Percentiles rank a stretch among this genome's conserved stretches.
phyloP scores from a whole-genome alignment of 1,139 yeast species.

The Lodderomyces pseudojiufengensis region DNA sequence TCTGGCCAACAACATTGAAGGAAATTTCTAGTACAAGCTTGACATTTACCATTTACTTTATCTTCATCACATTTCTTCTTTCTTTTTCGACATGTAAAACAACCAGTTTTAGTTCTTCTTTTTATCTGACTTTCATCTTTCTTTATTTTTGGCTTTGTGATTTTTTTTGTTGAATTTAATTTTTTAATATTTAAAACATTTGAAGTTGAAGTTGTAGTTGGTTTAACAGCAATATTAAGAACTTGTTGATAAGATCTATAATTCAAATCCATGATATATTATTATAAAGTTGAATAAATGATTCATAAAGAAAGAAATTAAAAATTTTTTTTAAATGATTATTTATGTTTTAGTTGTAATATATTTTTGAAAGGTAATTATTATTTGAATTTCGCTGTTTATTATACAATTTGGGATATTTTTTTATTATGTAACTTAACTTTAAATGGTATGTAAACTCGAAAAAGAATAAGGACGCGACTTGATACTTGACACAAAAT shows the following conservation, averaged over 20 bases:
- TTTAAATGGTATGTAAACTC: no score
- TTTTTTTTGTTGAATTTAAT: conserved; percentile 8
- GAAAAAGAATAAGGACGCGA: no score
- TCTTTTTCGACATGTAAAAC: conserved; percentile 43
- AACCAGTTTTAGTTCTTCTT: conserved; percentile 42
- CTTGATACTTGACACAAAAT: no score
- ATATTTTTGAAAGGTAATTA: no score
- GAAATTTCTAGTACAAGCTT: conserved; percentile 46
- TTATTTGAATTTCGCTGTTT: conserved; percentile 1
- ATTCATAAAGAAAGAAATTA: neutral
- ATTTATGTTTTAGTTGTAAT: no score
- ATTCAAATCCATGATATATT: conserved; percentile 9
- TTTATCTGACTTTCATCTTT: conserved; percentile 16
- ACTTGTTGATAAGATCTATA: conserved; percentile 46
- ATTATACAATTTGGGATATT: no score
- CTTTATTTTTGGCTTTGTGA: conserved; percentile 16
- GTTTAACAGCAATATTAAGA: conserved; percentile 30
- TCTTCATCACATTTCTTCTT: conserved; percentile 49
- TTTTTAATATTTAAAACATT: conserved; percentile 1
- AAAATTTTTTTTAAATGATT: no score
- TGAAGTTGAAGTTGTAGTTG: conserved; percentile 11
- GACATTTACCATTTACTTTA: conserved; percentile 43
- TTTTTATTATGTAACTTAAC: no score
- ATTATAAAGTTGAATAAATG: conserved; percentile 1
- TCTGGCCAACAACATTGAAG: conserved; percentile 47